Base-by-base conservation (phyloP, 164 flowering plant genomes). In the Annona squamosa region DNA sequence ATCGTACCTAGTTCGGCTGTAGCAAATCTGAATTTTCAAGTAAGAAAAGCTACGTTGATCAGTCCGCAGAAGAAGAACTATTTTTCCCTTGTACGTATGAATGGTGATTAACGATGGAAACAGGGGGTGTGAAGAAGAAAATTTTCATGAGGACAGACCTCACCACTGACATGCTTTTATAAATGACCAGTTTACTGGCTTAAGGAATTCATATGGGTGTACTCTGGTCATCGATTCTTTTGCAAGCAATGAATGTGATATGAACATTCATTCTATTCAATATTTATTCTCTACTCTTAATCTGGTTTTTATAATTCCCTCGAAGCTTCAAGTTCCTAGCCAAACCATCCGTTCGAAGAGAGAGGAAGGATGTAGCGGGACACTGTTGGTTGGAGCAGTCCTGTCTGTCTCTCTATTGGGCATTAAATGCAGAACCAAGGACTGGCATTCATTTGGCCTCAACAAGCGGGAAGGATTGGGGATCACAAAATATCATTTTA, bases 1-100 rank as follows among this genome's bases (percentile, higher is more conserved):
- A 76, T 88, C 19, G 72, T 90, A 69, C 91, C 94, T 7, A 91
- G 88, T 3, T 90, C 66, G 89, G 87, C 17, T n/a, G 68, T 13
- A 69, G 86, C 68, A 87, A 85, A 66, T 80, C 74, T 67, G 86
- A 88, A 66, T 87, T 47, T 67, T 59, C 75, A 46, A 18, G 13
- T 63, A 77, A 74, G 4, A 67, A 63, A 57, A 67, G 18, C 69
- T 43, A 3, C 3, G 65, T 70, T 5, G 19, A 43, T 26, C 37
- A 26, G 16, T 70, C 42, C 2, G 47, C 48, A 10, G 74, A 78
- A 56, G 83, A 78, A 4, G 84, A 74, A 4, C 70, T 59, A 1
- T 56, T 87, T 41, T 81, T 88, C 56, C 10, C 82, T 41, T 83
- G 82, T 62, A 17, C 46, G 3, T 83, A 84, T 61, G 87, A 87